Evolutionary conservation across 257 asterid genomes (phyloP).

Genomic region (Salvia hispanica): DNA sequence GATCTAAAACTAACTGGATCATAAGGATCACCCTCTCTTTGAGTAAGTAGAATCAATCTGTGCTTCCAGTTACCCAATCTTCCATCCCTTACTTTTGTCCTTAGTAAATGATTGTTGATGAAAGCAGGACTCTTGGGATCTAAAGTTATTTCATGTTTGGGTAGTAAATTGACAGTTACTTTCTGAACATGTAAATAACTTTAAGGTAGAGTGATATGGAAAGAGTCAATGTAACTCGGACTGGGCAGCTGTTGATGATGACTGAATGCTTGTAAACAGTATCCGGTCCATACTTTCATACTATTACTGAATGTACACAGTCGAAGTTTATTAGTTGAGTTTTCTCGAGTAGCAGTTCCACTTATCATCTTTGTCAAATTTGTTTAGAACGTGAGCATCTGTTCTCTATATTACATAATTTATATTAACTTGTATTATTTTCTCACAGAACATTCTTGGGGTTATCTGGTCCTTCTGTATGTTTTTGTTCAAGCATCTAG

Average conservation of each 20-base stretch:
- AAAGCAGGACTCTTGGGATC: background rate
- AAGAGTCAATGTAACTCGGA: too few species aligned
- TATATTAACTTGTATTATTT: conserved; percentile 27
- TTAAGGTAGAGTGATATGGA: too few species aligned
- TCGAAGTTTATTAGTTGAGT: conserved; percentile 7
- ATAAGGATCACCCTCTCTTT: too few species aligned
- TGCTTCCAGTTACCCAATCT: too few species aligned
- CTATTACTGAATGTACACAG: background rate
- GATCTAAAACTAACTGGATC: too few species aligned
- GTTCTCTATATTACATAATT: conserved; percentile 2
- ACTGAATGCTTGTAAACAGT: background rate
- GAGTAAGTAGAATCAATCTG: too few species aligned
- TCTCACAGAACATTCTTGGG: conserved; percentile 82
- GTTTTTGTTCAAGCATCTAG: conserved; percentile 77
- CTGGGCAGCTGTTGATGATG: too few species aligned
- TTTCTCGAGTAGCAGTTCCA: conserved; percentile 18
- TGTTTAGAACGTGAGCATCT: conserved; percentile 12
- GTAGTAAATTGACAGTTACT: background rate
- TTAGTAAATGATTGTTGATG: too few species aligned
- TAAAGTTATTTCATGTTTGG: background rate
- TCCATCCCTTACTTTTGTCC: too few species aligned
- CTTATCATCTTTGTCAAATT: conserved; percentile 4
- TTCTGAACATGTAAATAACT: background rate
- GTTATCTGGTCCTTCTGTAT: conserved; percentile 81
- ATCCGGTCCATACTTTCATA: background rate